Evolutionary conservation across 768 basidiomycete species (phyloP), one percentile per base, ranked within the genome.

Genomic region (Dioszegia aurantiaca): DNA sequence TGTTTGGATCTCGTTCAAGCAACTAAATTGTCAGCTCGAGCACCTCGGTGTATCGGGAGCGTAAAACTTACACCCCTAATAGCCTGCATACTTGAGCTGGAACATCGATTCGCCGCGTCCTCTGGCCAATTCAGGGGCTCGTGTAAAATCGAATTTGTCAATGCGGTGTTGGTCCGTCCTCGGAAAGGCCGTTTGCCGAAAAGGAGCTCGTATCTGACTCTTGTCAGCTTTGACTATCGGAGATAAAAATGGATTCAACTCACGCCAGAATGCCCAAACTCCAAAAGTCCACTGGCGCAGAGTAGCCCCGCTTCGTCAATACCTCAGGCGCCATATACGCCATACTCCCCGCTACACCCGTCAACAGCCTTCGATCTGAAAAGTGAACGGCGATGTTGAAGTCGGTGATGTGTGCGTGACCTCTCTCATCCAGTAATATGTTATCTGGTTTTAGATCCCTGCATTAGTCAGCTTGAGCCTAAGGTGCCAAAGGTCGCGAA

Each of bases 251-350:
- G 33, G n/a, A 24, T 37, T 37, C 17, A 8, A 62, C 73, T 60
- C 43, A 94, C 46, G 88, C 86, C 76, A 90, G 89, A 55, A 97
- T 88, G 17, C 92, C 92, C 0, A 97, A 83, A 19, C 90, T 93
- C 92, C 92, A 97, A 89, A 90, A 95, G 76, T 97, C 92, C 65
- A 95, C 90, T 31, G 86, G 85, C 69, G 86, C 90, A 2, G 90
- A 90, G 77, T 99, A 99, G 16, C 94, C 94, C 60, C 89, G 86
- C 77, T 95, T 95, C 43, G 85, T 81, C 40, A 99, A 80, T 44
- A 99, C 94, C 74, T 99, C 91, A 0, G 94, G 93, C 10, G 93
- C 81, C 95, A 99, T 99, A 79, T 99, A 99, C 0, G 95, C 94
- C 90, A 99, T 93, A 70, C 89, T 92, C 3, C 95, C 95, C 6